phyloP scores from a whole-genome alignment of 148 eudicot species.

The Limonium bicolor region DNA sequence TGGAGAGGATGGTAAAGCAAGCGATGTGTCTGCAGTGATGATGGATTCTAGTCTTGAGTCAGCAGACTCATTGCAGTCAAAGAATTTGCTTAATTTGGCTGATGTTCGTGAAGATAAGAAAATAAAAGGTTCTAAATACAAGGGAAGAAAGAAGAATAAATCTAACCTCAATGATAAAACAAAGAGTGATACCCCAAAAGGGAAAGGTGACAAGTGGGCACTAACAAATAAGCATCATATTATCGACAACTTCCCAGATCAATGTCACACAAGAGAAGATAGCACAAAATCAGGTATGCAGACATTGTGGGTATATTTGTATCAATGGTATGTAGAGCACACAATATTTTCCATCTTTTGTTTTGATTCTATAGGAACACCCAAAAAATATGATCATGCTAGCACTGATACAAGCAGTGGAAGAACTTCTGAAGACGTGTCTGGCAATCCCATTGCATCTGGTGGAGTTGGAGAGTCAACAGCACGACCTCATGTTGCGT shows the following conservation, averaged over 20 bases:
- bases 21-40: conserved; percentile 12
- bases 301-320: too few relatives aligned
- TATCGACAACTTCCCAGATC: conserved; percentile 18
- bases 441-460: conserved; percentile 11
- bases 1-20: conserved; percentile 16
- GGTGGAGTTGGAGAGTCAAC: conserved; percentile 17
- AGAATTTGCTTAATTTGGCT: conserved; percentile 15
- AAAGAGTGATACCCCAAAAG: conserved; percentile 20
- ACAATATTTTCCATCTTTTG: too few relatives aligned
- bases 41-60: conserved; percentile 16
- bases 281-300: conserved; percentile 39
- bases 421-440: conserved; percentile 11
- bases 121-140: conserved; percentile 20
- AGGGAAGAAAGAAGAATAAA: conserved; percentile 7
- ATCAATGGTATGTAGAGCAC: too few relatives aligned
- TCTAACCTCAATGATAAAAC: conserved; percentile 17
- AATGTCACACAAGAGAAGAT: conserved; percentile 14
- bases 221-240: conserved; percentile 12
- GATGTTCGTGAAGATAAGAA: conserved; percentile 17
- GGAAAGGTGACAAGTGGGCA: conserved; percentile 24
- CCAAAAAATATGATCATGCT: too few relatives aligned
- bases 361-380: too few relatives aligned
- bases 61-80: conserved; percentile 13
- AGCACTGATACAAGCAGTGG: conserved; percentile 11
- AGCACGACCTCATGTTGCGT: conserved; percentile 41